Evolutionary conservation across 1,284 basidiomycete genomes (phyloP).

Genomic region (Cryptococcus maquisensis): DNA sequence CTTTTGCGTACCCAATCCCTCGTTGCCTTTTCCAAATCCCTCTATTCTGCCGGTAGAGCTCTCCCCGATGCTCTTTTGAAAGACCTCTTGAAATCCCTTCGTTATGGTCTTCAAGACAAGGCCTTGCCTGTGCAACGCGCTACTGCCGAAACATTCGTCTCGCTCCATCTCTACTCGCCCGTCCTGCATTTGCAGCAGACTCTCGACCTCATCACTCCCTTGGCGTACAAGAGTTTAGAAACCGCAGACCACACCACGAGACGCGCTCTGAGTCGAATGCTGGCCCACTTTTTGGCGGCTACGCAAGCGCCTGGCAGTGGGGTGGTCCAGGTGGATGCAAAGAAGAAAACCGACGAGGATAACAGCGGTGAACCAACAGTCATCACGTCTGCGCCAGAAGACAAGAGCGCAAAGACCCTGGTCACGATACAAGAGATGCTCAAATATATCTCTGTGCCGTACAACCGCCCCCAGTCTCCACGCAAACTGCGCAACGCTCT

Average conservation of each 20-base stretch:
- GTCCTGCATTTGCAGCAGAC: constrained; percentile 33
- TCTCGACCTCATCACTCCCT: constrained; percentile 50
- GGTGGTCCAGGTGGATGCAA: constrained; percentile 53
- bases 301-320: constrained; percentile 71
- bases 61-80: constrained; percentile 72
- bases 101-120: constrained; percentile 72
- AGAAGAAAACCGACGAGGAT: constrained; percentile 57
- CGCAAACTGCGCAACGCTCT: constrained; percentile 76
- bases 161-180: constrained; percentile 31
- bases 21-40: constrained; percentile 67
- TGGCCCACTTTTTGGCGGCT: constrained; percentile 76
- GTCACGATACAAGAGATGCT: constrained; percentile 79
- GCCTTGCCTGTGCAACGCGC: constrained; percentile 80
- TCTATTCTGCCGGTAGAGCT: constrained; percentile 73
- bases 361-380: constrained; percentile 56
- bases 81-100: constrained; percentile 82
- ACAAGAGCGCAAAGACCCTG: constrained; percentile 66
- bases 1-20: constrained; percentile 81
- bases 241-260: constrained; percentile 78
- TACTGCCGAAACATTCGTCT: constrained; percentile 57
- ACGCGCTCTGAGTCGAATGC: constrained; percentile 68
- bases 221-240: constrained; percentile 74
- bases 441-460: constrained; percentile 66
- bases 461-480: constrained; percentile 67
- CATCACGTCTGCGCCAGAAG: constrained; percentile 52